Evolutionary conservation across 2,329 filamentous ascomycete genomes (phyloP).

Genomic region (Coniochaeta prunicola): DNA sequence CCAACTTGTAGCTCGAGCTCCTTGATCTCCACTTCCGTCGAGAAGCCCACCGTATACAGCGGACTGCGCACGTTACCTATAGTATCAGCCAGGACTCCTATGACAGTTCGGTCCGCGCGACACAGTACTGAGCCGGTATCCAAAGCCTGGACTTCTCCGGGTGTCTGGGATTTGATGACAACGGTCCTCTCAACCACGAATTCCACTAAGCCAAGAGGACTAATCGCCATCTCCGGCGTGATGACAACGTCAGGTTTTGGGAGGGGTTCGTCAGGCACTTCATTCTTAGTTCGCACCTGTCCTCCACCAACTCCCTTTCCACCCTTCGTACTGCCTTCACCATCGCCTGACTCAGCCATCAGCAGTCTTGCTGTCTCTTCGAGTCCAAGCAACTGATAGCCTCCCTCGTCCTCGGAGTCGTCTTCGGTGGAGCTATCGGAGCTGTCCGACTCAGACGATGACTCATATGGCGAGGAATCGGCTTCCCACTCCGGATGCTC

Average conservation of each 20-base stretch:
- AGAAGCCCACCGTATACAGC: slow-evolving; percentile 76
- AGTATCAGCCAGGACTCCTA: slow-evolving; percentile 79
- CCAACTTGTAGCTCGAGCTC: slow-evolving; percentile 62
- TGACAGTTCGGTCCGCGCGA: slow-evolving; percentile 63
- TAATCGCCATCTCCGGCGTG: slow-evolving; percentile 68
- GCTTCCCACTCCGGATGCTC: slow-evolving; percentile 73
- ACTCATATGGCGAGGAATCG: slow-evolving; percentile 70
- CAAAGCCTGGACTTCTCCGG: slow-evolving; percentile 78
- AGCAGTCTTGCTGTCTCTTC: slow-evolving; percentile 79
- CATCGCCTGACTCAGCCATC: slow-evolving; percentile 75
- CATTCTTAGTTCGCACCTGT: slow-evolving; percentile 75
- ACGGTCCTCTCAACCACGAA: slow-evolving; percentile 71
- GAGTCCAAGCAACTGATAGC: slow-evolving; percentile 67
- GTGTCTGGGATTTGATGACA: slow-evolving; percentile 69
- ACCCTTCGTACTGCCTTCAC: slow-evolving; percentile 42
- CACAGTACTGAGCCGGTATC: slow-evolving; percentile 81
- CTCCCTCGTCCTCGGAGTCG: slow-evolving; percentile 47
- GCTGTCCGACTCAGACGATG: slow-evolving; percentile 51
- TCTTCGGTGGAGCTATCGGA: slow-evolving; percentile 54
- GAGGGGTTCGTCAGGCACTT: slow-evolving; percentile 55
- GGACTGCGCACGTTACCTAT: slow-evolving; percentile 82
- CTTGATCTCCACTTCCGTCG: slow-evolving; percentile 56
- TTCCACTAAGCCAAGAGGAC: slow-evolving; percentile 67
- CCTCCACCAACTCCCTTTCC: slow-evolving; percentile 25
- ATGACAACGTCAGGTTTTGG: slow-evolving; percentile 75